These are phyloP conservation scores for Fusarium miscanthi DNA, from an alignment of 2,329 filamentous ascomycete genomes.

Conservation along the genomic window DNA sequence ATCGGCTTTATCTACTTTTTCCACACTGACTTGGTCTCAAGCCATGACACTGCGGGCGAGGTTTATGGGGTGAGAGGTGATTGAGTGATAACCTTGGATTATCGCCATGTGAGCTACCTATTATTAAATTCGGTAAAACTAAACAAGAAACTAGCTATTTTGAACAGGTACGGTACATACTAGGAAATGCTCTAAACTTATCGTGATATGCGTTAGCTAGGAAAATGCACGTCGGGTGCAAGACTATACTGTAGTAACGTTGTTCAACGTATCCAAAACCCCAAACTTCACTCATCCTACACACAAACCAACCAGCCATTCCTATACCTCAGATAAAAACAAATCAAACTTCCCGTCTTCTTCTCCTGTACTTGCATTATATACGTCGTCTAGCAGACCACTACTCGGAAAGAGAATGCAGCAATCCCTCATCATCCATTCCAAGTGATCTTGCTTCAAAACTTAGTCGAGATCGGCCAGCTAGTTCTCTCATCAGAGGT, in stretches of 20 bases:
- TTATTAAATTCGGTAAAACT: not conserved
- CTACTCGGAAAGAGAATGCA: constrained; percentile 32
- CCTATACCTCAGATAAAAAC: not conserved
- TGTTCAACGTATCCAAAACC: constrained; percentile 10
- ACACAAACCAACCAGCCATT: not conserved
- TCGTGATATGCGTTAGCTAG: constrained; percentile 38
- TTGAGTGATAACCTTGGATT: not conserved
- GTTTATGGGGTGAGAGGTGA: not conserved
- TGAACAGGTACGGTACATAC: not conserved
- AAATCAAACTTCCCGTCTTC: not conserved
- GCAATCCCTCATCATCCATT: constrained; percentile 33
- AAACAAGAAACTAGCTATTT: not conserved
- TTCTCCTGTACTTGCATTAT: not conserved
- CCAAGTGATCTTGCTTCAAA: constrained; percentile 44
- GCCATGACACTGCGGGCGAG: not conserved
- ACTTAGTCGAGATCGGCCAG: constrained; percentile 46
- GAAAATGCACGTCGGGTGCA: constrained; percentile 38
- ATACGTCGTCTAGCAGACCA: not conserved
- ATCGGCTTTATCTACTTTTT: not conserved
- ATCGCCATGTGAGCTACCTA: not conserved
- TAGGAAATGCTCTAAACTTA: constrained; percentile 20
- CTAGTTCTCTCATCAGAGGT: constrained; percentile 59
- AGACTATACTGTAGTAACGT: constrained; percentile 22
- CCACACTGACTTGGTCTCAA: not conserved
- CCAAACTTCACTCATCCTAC: constrained; percentile 31